Conservation (phyloP, 75 land plant species). For the Picea sitchensis region DNA sequence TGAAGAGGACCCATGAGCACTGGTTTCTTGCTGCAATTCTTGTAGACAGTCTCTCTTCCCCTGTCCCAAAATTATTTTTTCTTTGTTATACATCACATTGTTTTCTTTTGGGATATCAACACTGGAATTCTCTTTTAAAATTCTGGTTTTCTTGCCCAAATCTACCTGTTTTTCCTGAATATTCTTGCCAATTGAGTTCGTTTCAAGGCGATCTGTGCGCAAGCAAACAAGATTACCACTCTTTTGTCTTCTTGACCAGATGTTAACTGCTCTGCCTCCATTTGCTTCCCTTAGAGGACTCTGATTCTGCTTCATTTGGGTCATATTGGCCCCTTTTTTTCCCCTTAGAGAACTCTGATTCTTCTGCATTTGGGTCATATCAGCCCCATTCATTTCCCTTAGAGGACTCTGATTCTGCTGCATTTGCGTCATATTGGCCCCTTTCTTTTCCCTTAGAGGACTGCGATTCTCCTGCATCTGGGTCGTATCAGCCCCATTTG, state of each 20-base stretch:
- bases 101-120: background rate
- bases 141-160: background rate
- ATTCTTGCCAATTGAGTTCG: background rate
- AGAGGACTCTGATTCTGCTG: background rate
- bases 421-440: too few relatives aligned
- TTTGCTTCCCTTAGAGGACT: background rate
- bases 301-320: background rate
- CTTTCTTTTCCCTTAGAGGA: background rate
- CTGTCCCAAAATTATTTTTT: background rate
- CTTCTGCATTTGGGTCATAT: background rate
- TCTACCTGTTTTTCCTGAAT: background rate
- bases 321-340: background rate
- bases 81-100: background rate
- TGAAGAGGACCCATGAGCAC: slow-evolving; percentile 8
- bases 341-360: background rate
- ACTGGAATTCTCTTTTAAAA: slow-evolving; percentile 7
- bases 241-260: slow-evolving; percentile 8
- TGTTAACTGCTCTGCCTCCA: background rate
- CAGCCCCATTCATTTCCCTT: background rate
- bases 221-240: slow-evolving; percentile 2
- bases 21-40: background rate
- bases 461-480: background rate
- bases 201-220: background rate
- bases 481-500: background rate
- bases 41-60: slow-evolving; percentile 5